These are phyloP conservation scores for Chrysoporthe deuterocubensis DNA, from an alignment of 2,329 filamentous ascomycete species.

Conservation along the genomic window DNA sequence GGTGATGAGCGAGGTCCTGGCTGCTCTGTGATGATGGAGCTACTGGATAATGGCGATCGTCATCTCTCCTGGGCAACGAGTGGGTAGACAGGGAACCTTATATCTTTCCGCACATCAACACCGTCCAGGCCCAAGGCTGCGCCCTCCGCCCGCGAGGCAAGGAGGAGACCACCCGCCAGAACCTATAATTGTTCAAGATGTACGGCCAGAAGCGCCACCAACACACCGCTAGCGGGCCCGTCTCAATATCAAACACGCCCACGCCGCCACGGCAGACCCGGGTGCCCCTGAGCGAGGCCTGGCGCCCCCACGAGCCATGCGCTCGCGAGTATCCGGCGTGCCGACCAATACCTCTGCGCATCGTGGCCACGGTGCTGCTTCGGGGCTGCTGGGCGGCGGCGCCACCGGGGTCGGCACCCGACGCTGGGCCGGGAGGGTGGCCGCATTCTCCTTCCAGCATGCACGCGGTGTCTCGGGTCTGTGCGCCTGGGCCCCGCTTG, in stretches of 20 bases:
- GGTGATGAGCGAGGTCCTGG: not conserved
- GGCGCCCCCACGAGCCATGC: not conserved
- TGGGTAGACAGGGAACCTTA: not conserved
- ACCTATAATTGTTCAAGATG: not conserved
- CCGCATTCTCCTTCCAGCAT: too few relatives aligned
- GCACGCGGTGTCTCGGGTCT: not conserved
- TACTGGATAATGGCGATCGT: not conserved
- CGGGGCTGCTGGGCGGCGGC: not conserved
- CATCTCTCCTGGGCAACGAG: not conserved
- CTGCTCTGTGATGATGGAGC: not conserved
- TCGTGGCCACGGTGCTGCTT: not conserved
- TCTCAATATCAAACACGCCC: slow-evolving; percentile 9
- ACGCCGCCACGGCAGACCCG: not conserved
- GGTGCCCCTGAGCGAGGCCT: not conserved
- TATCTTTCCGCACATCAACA: not conserved
- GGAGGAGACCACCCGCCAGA: not conserved
- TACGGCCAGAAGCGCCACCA: not conserved
- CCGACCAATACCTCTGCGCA: not conserved
- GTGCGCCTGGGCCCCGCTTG: not conserved
- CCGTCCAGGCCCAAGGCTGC: not conserved
- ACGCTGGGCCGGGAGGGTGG: not conserved
- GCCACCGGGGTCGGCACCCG: not conserved
- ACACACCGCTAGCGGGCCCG: not conserved
- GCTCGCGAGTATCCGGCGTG: not conserved
- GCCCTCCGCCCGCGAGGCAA: not conserved